A percentile compares a stretch with the other conserved stretches of the same genome.
Evolutionary conservation across 176 grass and related monocot genomes (phyloP).

Genomic region (Oryza punctata): DNA sequence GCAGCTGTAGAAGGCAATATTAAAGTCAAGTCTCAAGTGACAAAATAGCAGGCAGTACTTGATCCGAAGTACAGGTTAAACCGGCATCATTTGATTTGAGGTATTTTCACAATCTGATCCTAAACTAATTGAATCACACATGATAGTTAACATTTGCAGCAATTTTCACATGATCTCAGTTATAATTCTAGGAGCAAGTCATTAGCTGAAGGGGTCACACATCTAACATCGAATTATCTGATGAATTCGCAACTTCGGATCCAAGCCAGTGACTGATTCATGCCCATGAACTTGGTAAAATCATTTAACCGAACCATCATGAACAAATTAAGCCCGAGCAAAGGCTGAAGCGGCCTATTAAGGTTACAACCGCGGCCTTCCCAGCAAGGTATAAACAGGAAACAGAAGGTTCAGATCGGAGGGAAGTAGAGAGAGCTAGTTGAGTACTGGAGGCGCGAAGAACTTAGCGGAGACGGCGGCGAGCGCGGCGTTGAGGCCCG

Average conservation of each 20-base stretch:
- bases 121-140: neutral
- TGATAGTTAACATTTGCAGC: neutral
- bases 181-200: neutral
- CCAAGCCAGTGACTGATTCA: neutral
- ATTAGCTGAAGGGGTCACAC: neutral
- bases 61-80: neutral
- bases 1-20: slow-evolving; percentile 42
- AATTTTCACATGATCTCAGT: neutral
- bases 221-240: neutral
- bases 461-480: slow-evolving; percentile 85
- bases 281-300: neutral
- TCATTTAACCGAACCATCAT: neutral
- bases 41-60: neutral
- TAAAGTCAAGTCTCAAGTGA: slow-evolving; percentile 16
- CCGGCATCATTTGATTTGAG: too few species aligned
- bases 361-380: neutral
- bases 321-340: neutral
- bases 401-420: neutral
- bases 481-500: slow-evolving; percentile 78
- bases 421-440: neutral
- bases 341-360: neutral
- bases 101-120: neutral
- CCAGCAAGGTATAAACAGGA: neutral
- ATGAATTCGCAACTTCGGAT: neutral
- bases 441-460: slow-evolving; percentile 60